Conservation (phyloP, 2,329 filamentous ascomycete species). For the Gnomoniopsis sp. region DNA sequence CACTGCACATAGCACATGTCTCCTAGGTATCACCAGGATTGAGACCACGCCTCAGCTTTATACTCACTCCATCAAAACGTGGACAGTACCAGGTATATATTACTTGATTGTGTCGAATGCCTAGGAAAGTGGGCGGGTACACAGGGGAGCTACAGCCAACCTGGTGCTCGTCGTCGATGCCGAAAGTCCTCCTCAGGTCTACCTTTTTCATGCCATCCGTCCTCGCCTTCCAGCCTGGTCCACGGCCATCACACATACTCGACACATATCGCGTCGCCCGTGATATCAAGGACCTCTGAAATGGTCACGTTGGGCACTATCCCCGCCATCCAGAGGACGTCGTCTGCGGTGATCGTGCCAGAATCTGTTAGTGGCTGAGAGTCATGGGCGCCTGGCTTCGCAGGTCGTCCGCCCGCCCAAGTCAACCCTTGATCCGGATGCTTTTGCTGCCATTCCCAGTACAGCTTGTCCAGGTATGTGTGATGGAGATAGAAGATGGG, state of each 20-base stretch:
- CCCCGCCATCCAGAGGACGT: constrained; percentile 10
- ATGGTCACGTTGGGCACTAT: constrained; percentile 8
- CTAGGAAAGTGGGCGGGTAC: no score
- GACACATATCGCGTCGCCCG: neutral
- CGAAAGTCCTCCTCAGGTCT: no score
- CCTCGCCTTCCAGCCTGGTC: no score
- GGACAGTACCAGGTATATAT: no score
- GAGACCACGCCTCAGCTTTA: no score
- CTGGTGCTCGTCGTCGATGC: no score
- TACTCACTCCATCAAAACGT: no score
- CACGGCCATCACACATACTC: constrained; percentile 4
- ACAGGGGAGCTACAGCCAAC: no score
- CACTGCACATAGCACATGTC: no score
- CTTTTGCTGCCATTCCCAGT: constrained; percentile 28
- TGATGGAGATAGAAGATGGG: constrained; percentile 30
- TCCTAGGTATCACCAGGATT: no score
- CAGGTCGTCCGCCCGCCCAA: neutral
- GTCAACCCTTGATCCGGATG: neutral
- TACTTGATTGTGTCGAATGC: no score
- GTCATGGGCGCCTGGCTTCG: neutral
- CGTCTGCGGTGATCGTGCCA: neutral
- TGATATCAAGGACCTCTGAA: constrained; percentile 6
- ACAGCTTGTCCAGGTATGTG: constrained; percentile 25
- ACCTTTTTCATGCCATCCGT: no score
- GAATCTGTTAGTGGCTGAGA: neutral